Evolutionary conservation across 148 eudicot genomes (phyloP), one percentile per base, ranked within the genome.

Genomic region (Bassia scoparia): DNA sequence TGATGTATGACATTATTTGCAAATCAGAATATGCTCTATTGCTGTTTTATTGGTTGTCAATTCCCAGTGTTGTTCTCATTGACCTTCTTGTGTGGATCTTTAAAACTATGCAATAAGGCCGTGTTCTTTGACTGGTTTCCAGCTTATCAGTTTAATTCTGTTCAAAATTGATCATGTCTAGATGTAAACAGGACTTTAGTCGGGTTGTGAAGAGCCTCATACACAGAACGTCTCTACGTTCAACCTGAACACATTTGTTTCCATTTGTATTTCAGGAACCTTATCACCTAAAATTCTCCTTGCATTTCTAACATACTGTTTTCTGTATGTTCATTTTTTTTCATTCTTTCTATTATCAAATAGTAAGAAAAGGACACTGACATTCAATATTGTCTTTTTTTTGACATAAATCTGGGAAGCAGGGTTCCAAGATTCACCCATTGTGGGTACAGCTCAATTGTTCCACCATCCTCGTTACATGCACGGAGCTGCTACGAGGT

Each of bases 401-500:
- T 21, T 74, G 50, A 54, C 33, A 52, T 71, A 56, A 71, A 37
- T 75, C 18, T 81, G 55, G 60, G 46, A 71, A 54, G 23, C 83
- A 96, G 99, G 96, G 96, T 8, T 69, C 78, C 63, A 88, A 90
- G 71, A 86, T 95, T 61, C 93, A 67, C 70, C 96, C 90, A 73
- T 72, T 96, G 77, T 96, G 99, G 99, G 97, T 64, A 96, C 99
- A 74, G 89, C 99, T 72, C 99, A 96, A 82, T 78, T 96, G 84
- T 96, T 96, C 74, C 6, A 80, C 81, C 97, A 96, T 81, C 99
- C 99, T 83, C 93, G 96, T 44, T 96, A 83, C 81, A 96, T 96
- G 99, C 99, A 96, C 71, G 99, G 99, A 80, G 99, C 71, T 65
- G 97, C 99, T 35, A 96, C 99, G 54, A 92, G 97, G 99, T 95